These are phyloP conservation scores for Diaporthe caulivora DNA, from an alignment of 2,329 filamentous ascomycete species.

Conservation along the genomic window DNA sequence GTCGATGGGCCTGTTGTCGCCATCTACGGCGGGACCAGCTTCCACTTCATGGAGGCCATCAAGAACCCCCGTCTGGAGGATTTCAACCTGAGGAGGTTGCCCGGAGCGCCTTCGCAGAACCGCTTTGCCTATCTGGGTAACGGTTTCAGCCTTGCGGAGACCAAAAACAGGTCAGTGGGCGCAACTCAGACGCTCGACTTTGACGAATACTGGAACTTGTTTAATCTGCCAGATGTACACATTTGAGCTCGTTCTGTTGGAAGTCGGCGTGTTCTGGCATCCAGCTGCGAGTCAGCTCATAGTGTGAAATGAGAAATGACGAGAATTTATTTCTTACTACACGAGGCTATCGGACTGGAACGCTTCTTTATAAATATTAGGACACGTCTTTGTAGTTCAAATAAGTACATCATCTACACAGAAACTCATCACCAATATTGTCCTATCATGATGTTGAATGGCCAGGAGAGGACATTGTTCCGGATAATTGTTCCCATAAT, in stretches of 20 bases:
- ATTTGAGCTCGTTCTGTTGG: background rate
- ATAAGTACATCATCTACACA: background rate
- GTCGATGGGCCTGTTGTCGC: slow-evolving; percentile 44
- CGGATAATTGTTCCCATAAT: background rate
- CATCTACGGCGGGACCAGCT: slow-evolving; percentile 46
- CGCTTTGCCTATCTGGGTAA: slow-evolving; percentile 46
- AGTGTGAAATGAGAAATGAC: background rate
- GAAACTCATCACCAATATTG: background rate
- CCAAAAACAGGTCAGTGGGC: background rate
- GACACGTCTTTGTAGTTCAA: background rate
- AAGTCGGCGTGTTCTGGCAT: background rate
- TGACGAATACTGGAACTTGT: slow-evolving; percentile 44
- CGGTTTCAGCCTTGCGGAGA: slow-evolving; percentile 39
- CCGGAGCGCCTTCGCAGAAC: slow-evolving; percentile 37
- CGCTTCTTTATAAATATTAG: background rate
- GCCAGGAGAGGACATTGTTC: too few species aligned
- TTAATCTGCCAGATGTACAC: slow-evolving; percentile 41
- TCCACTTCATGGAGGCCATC: slow-evolving; percentile 46
- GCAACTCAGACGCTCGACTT: slow-evolving; percentile 4
- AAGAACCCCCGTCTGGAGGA: slow-evolving; percentile 46
- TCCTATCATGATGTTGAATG: background rate
- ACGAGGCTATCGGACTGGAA: background rate
- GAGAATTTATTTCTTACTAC: background rate
- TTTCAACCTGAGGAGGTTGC: slow-evolving; percentile 43
- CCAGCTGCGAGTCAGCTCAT: background rate